These are phyloP conservation scores for Tubosaeta brunneosetosa DNA, from an alignment of 768 basidiomycete genomes.

Conservation along the genomic window DNA sequence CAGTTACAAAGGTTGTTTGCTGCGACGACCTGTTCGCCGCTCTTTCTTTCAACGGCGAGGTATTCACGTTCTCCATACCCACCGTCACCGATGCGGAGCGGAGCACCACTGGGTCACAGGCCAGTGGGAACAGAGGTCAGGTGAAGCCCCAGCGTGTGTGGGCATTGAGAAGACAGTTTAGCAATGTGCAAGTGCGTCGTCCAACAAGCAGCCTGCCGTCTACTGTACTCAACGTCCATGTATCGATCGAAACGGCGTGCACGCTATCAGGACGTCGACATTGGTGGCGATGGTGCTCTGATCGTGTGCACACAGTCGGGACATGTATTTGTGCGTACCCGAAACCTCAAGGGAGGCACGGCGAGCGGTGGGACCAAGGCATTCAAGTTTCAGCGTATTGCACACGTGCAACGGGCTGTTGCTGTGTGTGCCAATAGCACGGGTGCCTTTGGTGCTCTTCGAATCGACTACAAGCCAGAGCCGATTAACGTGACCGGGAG, in stretches of 20 bases:
- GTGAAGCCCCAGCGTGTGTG: slow-evolving; percentile 83
- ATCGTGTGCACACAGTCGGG: slow-evolving; percentile 94
- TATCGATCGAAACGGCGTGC: neutral
- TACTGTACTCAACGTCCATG: neutral
- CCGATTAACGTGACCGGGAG: slow-evolving; percentile 54
- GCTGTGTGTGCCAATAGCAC: slow-evolving; percentile 81
- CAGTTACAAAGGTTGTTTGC: slow-evolving; percentile 73
- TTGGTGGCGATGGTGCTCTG: slow-evolving; percentile 82
- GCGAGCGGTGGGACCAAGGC: slow-evolving; percentile 38
- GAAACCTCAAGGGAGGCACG: slow-evolving; percentile 35
- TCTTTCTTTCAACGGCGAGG: slow-evolving; percentile 81
- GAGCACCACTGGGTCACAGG: slow-evolving; percentile 2
- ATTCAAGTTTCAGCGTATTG: slow-evolving; percentile 76
- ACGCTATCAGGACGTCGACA: slow-evolving; percentile 67
- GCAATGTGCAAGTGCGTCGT: slow-evolving; percentile 63
- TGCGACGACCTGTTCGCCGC: slow-evolving; percentile 82
- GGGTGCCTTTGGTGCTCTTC: slow-evolving; percentile 84
- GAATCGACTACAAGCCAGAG: slow-evolving; percentile 61
- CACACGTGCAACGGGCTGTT: slow-evolving; percentile 79
- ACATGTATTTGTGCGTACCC: slow-evolving; percentile 82
- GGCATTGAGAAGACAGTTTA: slow-evolving; percentile 84
- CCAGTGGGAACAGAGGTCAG: slow-evolving; percentile 29
- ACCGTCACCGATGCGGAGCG: slow-evolving; percentile 30
- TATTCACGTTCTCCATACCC: slow-evolving; percentile 71
- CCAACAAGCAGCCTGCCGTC: neutral